Conservation (phyloP, 208 protist genomes). For the Novymonas esmeraldas region DNA sequence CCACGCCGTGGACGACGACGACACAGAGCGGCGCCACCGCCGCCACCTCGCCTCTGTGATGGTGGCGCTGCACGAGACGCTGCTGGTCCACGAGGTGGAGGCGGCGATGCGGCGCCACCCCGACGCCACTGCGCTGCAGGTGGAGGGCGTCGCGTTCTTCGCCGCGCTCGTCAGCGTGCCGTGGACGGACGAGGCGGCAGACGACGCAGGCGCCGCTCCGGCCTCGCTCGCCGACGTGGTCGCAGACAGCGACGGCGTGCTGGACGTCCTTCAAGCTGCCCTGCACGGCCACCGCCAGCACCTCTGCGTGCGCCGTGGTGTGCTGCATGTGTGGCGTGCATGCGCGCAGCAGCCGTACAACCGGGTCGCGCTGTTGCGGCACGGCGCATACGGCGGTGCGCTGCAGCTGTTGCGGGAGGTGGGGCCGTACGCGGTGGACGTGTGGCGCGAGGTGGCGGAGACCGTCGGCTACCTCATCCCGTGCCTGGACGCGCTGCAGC, state of each 20-base stretch:
- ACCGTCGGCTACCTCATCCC: constrained; percentile 50
- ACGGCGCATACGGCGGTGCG: constrained; percentile 46
- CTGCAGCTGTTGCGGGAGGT: constrained; percentile 20
- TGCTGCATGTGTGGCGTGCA: constrained; percentile 43
- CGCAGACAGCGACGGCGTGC: constrained; percentile 53
- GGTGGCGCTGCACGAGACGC: constrained; percentile 31
- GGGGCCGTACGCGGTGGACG: constrained; percentile 22
- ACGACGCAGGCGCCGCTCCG: neutral
- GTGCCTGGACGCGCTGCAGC: constrained; percentile 60
- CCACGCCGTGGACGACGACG: neutral
- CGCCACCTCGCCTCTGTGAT: constrained; percentile 13
- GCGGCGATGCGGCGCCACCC: constrained; percentile 40
- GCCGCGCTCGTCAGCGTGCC: constrained; percentile 43
- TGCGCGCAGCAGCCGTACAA: constrained; percentile 50
- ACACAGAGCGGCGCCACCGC: neutral
- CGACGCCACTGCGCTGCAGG: constrained; percentile 34
- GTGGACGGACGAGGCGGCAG: constrained; percentile 6
- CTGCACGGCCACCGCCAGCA: constrained; percentile 29
- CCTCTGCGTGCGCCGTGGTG: constrained; percentile 37
- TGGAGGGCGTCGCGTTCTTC: constrained; percentile 42
- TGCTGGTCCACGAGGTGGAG: constrained; percentile 42
- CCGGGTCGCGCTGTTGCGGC: constrained; percentile 32
- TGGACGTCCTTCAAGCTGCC: constrained; percentile 37
- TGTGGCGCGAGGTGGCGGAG: constrained; percentile 50
- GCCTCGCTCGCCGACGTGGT: constrained; percentile 47